Conservation (phyloP, 768 basidiomycete species). For the Terana coerulea region DNA sequence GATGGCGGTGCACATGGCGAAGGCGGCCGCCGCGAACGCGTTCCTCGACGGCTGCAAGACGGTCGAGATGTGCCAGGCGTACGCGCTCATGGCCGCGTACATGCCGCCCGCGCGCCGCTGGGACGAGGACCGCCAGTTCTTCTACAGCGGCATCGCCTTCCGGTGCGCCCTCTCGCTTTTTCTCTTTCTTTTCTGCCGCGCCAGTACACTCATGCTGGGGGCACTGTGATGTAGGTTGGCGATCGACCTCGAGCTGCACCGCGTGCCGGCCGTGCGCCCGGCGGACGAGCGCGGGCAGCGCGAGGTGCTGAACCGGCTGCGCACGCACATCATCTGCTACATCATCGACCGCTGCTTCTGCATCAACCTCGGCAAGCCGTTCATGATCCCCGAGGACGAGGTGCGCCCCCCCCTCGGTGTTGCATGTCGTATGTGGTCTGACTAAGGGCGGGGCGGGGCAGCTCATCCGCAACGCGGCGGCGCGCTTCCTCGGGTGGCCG, state of each 20-base stretch:
- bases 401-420: conserved; percentile 39
- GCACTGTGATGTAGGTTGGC: conserved; percentile 58
- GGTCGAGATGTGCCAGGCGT: conserved; percentile 80
- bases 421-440: conserved; percentile 5
- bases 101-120: conserved; percentile 58
- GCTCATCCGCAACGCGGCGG: conserved; percentile 20
- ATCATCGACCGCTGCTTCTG: conserved; percentile 72
- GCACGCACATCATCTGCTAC: conserved; percentile 76
- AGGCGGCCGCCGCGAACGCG: conserved; percentile 55
- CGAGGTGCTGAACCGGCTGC: conserved; percentile 64
- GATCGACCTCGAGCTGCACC: conserved; percentile 65
- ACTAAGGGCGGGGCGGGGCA: conserved; percentile 30
- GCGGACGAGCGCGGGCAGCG: conserved; percentile 52
- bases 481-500: conserved; percentile 23
- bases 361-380: conserved; percentile 73
- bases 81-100: conserved; percentile 62
- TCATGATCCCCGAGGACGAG: conserved; percentile 64
- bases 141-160: conserved; percentile 69
- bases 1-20: conserved; percentile 58
- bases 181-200: background rate
- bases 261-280: conserved; percentile 38
- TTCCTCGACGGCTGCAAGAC: conserved; percentile 59
- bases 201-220: background rate
- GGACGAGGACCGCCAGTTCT: conserved; percentile 71
- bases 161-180: conserved; percentile 41